Percentiles rank a stretch among this genome's conserved stretches.
Evolutionary conservation across 2,329 filamentous ascomycete genomes (phyloP).

Genomic region (Sporothrix phasma): DNA sequence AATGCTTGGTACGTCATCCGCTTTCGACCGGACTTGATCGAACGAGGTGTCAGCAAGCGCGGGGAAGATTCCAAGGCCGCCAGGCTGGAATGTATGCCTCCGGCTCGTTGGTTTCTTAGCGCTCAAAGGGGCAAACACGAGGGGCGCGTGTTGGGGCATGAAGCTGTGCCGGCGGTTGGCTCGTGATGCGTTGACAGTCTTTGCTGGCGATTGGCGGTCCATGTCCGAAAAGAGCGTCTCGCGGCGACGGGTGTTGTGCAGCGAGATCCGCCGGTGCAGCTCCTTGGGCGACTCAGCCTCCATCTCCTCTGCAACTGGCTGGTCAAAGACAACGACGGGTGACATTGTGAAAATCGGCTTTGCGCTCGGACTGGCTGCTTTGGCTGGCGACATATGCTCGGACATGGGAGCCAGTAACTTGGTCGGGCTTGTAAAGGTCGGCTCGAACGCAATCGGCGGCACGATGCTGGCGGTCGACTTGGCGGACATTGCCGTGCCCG

Average conservation of each 20-base stretch:
- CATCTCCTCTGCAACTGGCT: constrained; percentile 18
- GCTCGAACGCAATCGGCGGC: constrained; percentile 7
- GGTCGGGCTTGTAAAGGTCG: constrained; percentile 3
- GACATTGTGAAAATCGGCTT: neutral
- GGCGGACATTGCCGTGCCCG: neutral
- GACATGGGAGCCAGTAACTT: neutral
- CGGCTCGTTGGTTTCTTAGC: neutral
- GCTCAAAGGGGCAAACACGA: neutral
- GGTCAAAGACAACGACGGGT: constrained; percentile 23
- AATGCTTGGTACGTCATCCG: neutral
- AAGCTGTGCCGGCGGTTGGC: constrained; percentile 23
- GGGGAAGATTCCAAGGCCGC: neutral
- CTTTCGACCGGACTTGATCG: neutral
- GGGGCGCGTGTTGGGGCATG: neutral
- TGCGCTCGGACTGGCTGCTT: neutral
- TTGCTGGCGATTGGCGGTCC: neutral
- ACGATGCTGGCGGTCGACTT: neutral
- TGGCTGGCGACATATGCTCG: neutral
- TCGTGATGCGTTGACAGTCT: constrained; percentile 3
- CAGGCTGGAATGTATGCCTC: constrained; percentile 14
- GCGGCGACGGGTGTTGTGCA: constrained; percentile 23
- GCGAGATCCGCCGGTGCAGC: constrained; percentile 23
- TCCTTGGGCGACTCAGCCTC: constrained; percentile 24
- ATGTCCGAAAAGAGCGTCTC: constrained; percentile 19
- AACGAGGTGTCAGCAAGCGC: neutral